Conservation (phyloP, 1,139 yeast species). For the Geotrichum europaeum region DNA sequence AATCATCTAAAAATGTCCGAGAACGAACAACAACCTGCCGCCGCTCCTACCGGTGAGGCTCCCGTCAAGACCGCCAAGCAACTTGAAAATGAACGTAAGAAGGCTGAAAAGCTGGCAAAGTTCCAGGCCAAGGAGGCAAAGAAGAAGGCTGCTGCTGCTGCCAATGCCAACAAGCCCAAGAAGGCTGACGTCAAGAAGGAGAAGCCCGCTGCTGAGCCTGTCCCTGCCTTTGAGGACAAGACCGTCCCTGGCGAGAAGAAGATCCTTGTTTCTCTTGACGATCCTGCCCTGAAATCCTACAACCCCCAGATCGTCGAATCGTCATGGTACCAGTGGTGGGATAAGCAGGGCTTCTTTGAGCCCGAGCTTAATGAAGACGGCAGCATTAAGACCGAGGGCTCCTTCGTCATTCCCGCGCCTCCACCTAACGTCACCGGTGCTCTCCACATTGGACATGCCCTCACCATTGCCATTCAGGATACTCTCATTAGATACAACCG, state of each 20-base stretch:
- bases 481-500: slow-evolving; percentile 87
- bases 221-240: slow-evolving; percentile 75
- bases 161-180: slow-evolving; percentile 35
- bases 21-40: slow-evolving; percentile 15
- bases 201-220: slow-evolving; percentile 65
- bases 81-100: slow-evolving; percentile 87
- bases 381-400: slow-evolving; percentile 70
- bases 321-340: slow-evolving; percentile 99
- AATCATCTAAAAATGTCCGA: slow-evolving; percentile 22
- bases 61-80: slow-evolving; percentile 38
- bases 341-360: slow-evolving; percentile 73
- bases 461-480: slow-evolving; percentile 93
- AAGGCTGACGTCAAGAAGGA: slow-evolving; percentile 45
- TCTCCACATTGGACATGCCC: slow-evolving; percentile 95
- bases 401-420: slow-evolving; percentile 90
- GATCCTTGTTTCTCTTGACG: slow-evolving; percentile 73
- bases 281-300: slow-evolving; percentile 90
- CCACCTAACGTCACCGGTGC: slow-evolving; percentile 99
- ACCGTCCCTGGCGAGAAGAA: slow-evolving; percentile 91
- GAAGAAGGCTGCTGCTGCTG: slow-evolving; percentile 43
- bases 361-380: slow-evolving; percentile 81
- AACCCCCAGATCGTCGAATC: slow-evolving; percentile 90
- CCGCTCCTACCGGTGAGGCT: slow-evolving; percentile 20
- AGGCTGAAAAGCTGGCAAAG: slow-evolving; percentile 94
- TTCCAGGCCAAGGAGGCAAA: slow-evolving; percentile 90